Evolutionary conservation across 805 yeast species (phyloP).

Genomic region (Spathaspora boniae): DNA sequence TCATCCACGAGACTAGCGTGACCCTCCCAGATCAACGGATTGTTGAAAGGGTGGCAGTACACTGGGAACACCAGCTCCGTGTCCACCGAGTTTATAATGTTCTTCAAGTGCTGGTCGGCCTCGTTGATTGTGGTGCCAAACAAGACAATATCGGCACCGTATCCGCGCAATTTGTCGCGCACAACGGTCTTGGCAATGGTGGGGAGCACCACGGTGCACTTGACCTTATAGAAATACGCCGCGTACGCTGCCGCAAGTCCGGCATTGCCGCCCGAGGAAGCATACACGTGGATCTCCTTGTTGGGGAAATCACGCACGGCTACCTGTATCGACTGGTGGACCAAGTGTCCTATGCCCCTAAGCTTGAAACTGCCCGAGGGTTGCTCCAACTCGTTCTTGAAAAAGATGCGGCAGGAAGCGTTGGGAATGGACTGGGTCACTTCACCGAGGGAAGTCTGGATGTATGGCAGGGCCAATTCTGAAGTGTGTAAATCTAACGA

Average conservation of each 20-base stretch:
- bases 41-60: slow-evolving; percentile 55
- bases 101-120: slow-evolving; percentile 44
- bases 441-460: slow-evolving; percentile 37
- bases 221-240: slow-evolving; percentile 30
- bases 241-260: slow-evolving; percentile 54
- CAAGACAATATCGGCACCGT: slow-evolving; percentile 50
- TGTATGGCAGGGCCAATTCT: slow-evolving; percentile 17
- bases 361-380: slow-evolving; percentile 57
- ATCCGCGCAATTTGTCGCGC: slow-evolving; percentile 38
- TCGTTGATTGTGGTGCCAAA: slow-evolving; percentile 47
- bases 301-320: slow-evolving; percentile 15
- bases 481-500: slow-evolving; percentile 9
- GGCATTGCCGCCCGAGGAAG: slow-evolving; percentile 57
- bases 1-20: slow-evolving; percentile 49
- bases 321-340: slow-evolving; percentile 26
- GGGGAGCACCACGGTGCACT: slow-evolving; percentile 66
- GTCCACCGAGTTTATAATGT: slow-evolving; percentile 17
- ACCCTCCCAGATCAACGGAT: slow-evolving; percentile 53
- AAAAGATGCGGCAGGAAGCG: slow-evolving; percentile 40
- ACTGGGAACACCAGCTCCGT: slow-evolving; percentile 30
- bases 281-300: slow-evolving; percentile 38
- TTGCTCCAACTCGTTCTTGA: slow-evolving; percentile 51
- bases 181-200: slow-evolving; percentile 43
- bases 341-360: slow-evolving; percentile 50
- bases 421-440: slow-evolving; percentile 30